phyloP scores from a whole-genome alignment of 306 rosid species.

The Medicago lupulina region DNA sequence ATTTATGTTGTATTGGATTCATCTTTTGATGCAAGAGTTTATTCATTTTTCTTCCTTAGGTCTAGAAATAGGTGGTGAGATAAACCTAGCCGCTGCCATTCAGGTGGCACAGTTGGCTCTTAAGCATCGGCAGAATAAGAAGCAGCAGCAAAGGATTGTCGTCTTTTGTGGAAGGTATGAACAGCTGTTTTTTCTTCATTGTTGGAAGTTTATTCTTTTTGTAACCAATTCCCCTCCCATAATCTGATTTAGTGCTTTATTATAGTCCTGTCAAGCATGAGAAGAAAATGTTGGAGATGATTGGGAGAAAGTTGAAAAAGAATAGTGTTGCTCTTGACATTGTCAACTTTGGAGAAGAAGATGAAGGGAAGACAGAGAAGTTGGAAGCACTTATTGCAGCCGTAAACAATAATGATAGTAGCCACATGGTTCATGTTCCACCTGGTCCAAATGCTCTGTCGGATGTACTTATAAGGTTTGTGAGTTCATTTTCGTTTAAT shows the following conservation, averaged over 20 bases:
- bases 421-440: conserved; percentile 58
- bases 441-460: conserved; percentile 55
- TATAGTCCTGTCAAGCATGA: conserved; percentile 79
- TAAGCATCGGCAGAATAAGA: conserved; percentile 95
- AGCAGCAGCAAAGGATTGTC: conserved; percentile 94
- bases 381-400: conserved; percentile 83
- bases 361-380: conserved; percentile 86
- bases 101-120: conserved; percentile 99
- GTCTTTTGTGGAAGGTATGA: conserved; percentile 85
- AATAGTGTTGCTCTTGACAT: conserved; percentile 92
- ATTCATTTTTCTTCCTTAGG: conserved; percentile 51
- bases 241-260: conserved; percentile 32
- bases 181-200: conserved; percentile 12
- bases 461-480: conserved; percentile 65
- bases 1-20: conserved; percentile 6
- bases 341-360: conserved; percentile 91
- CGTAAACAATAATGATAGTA: conserved; percentile 81
- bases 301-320: conserved; percentile 85
- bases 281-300: conserved; percentile 79
- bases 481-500: conserved; percentile 18
- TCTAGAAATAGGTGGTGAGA: conserved; percentile 89
- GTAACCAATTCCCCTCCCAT: conserved; percentile 17
- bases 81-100: conserved; percentile 90
- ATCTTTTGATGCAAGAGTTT: conserved; percentile 30
- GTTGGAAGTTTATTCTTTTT: conserved; percentile 4